These are phyloP conservation scores for Hypoxylon sp. DNA, from an alignment of 2,329 filamentous ascomycete species.

Conservation along the genomic window DNA sequence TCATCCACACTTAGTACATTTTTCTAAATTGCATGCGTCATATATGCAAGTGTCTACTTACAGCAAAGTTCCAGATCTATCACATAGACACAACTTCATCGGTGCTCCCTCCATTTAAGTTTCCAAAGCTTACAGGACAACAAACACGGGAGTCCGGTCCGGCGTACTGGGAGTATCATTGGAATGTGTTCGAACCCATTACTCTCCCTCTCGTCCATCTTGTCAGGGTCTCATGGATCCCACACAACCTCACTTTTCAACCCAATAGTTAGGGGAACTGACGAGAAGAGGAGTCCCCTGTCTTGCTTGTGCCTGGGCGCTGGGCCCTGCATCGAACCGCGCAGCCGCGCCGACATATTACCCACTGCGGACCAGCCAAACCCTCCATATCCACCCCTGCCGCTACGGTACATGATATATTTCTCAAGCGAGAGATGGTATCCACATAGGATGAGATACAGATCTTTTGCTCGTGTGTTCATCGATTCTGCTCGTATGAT, in stretches of 20 bases:
- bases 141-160: constrained; percentile 7
- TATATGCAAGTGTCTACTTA: not conserved
- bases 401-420: constrained; percentile 1
- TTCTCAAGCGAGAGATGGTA: not conserved
- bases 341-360: constrained; percentile 14
- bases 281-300: constrained; percentile 1
- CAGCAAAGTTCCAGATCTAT: not conserved
- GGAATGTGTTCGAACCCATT: constrained; percentile 2
- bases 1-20: not conserved
- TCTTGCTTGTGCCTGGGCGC: constrained; percentile 4
- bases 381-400: constrained; percentile 5
- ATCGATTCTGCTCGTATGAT: constrained; percentile 13
- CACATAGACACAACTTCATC: not conserved
- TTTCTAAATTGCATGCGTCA: not conserved
- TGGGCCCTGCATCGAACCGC: constrained; percentile 14
- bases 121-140: not conserved
- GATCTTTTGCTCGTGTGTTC: constrained; percentile 2
- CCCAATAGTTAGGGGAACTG: constrained; percentile 2
- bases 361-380: constrained; percentile 5
- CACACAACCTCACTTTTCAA: not conserved
- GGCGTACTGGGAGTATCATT: not conserved
- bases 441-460: constrained; percentile 4
- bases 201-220: not conserved
- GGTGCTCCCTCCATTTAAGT: not conserved
- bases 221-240: not conserved